Evolutionary conservation across 2,329 filamentous ascomycete species (phyloP).

Genomic region (Xylaria sp.): DNA sequence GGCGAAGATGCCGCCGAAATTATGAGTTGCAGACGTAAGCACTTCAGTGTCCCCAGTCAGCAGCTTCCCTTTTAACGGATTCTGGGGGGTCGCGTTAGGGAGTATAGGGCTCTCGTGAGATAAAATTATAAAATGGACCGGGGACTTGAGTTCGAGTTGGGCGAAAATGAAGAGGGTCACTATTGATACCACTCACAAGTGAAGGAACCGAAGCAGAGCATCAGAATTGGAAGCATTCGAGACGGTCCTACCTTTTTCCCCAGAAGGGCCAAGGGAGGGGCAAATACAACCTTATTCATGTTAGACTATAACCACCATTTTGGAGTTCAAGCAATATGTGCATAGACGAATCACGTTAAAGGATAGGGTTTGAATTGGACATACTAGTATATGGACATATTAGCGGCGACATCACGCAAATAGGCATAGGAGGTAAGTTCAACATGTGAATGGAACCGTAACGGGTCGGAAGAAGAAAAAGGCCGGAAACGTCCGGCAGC

Average conservation of each 20-base stretch:
- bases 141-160: neutral
- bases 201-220: slow-evolving; percentile 74
- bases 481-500: too few species aligned
- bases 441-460: neutral
- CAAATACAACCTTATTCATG: slow-evolving; percentile 65
- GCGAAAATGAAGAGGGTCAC: neutral
- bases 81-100: neutral
- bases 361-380: neutral
- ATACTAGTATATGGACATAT: slow-evolving; percentile 22
- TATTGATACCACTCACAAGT: slow-evolving; percentile 54
- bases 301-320: slow-evolving; percentile 11
- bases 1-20: slow-evolving; percentile 74
- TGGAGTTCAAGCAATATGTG: neutral
- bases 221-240: slow-evolving; percentile 70
- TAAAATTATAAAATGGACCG: neutral
- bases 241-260: slow-evolving; percentile 76
- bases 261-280: slow-evolving; percentile 71
- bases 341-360: too few species aligned
- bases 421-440: neutral
- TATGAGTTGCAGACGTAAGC: slow-evolving; percentile 64
- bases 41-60: slow-evolving; percentile 62
- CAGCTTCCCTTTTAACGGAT: slow-evolving; percentile 60
- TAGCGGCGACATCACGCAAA: neutral
- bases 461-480: neutral
- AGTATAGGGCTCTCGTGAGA: neutral